phyloP scores from a whole-genome alignment of 2,329 filamentous ascomycete genomes.

The Ophiostoma sp. region DNA sequence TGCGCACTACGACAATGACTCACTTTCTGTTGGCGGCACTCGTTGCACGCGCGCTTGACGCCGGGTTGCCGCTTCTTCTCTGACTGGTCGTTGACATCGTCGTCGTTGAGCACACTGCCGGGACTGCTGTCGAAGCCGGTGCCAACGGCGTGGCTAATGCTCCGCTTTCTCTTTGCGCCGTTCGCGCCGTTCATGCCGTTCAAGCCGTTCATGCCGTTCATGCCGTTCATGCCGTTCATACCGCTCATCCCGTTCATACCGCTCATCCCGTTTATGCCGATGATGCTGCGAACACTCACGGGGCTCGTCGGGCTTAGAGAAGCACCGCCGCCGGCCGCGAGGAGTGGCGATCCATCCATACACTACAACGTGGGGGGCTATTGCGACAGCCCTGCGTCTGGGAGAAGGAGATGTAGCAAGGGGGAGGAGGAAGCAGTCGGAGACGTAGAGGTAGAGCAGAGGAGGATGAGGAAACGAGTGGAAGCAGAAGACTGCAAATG shows the following conservation, averaged over 20 bases:
- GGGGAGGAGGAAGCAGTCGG: not conserved
- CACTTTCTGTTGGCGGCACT: conserved; percentile 82
- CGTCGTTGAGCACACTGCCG: conserved; percentile 52
- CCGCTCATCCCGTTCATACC: not conserved
- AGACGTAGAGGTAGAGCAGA: not conserved
- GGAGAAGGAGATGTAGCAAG: not conserved
- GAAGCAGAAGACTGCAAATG: not conserved
- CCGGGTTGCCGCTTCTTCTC: conserved; percentile 62
- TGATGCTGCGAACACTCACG: conserved; percentile 43
- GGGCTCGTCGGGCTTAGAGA: conserved; percentile 50
- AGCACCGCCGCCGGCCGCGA: conserved; percentile 32
- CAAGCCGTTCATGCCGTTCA: not conserved
- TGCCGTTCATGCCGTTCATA: too few relatives aligned
- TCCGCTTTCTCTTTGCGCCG: conserved; percentile 57
- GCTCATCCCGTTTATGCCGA: not conserved
- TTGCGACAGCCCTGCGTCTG: conserved; percentile 10
- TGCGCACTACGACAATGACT: conserved; percentile 34
- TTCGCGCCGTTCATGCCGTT: conserved; percentile 36
- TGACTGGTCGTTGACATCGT: conserved; percentile 49
- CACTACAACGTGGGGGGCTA: conserved; percentile 1
- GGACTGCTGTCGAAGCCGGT: conserved; percentile 54
- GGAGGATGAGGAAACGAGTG: not conserved
- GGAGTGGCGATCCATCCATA: conserved; percentile 37
- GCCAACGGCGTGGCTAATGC: conserved; percentile 33
- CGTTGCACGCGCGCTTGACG: conserved; percentile 76